A percentile compares a stretch with the other conserved stretches of the same genome.
phyloP scores from a whole-genome alignment of 2,329 filamentous ascomycete species.

The Pseudogymnoascus sp. region DNA sequence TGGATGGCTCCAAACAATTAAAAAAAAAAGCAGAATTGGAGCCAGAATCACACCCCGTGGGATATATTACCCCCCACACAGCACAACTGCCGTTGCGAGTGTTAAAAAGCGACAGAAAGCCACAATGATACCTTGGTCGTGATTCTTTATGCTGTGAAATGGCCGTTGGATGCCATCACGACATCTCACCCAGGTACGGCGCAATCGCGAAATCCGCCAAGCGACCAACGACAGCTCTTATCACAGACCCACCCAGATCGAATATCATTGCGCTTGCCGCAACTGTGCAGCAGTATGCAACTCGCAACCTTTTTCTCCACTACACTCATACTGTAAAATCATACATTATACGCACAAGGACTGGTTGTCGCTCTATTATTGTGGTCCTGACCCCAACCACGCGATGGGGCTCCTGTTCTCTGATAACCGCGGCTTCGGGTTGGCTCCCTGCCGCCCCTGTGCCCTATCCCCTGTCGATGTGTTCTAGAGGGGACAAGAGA shows the following conservation, averaged over 20 bases:
- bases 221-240: neutral
- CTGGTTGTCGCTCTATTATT: neutral
- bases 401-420: neutral
- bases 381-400: neutral
- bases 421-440: neutral
- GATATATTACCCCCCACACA: neutral
- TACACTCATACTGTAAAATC: neutral
- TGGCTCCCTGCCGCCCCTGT: neutral
- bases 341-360: neutral
- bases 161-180: neutral
- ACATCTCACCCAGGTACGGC: slow-evolving; percentile 3
- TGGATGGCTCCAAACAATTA: neutral
- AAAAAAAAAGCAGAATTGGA: neutral
- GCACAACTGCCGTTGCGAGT: neutral
- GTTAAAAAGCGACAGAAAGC: neutral
- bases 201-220: neutral
- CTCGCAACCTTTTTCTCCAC: neutral
- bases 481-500: neutral
- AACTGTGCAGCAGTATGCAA: neutral
- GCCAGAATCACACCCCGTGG: neutral
- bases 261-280: neutral
- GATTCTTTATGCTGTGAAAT: neutral
- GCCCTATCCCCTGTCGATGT: neutral
- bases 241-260: neutral
- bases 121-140: neutral